Conservation (phyloP, 2,329 filamentous ascomycete genomes). For the Byssochlamys sp. region DNA sequence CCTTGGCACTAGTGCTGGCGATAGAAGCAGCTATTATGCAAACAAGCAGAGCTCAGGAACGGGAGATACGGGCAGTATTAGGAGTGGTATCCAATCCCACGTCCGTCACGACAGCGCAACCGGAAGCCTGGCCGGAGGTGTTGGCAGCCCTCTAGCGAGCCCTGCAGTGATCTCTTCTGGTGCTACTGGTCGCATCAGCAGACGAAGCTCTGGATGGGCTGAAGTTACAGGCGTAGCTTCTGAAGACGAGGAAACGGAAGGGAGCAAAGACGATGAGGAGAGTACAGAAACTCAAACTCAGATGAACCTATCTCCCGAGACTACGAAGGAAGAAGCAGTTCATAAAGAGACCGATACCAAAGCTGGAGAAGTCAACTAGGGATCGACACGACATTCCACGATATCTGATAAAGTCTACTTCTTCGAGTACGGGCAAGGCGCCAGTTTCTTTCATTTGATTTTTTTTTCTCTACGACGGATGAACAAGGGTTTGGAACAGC, state of each 20-base stretch:
- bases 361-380: neutral
- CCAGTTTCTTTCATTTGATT: neutral
- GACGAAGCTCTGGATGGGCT: constrained; percentile 37
- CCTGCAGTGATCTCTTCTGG: constrained; percentile 31
- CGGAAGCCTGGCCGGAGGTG: constrained; percentile 56
- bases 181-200: constrained; percentile 27
- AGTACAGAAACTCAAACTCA: constrained; percentile 1
- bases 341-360: neutral
- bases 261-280: constrained; percentile 27
- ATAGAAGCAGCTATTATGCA: constrained; percentile 73
- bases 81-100: constrained; percentile 69
- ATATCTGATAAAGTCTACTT: neutral
- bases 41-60: constrained; percentile 40
- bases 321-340: neutral
- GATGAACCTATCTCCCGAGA: neutral
- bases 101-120: constrained; percentile 71
- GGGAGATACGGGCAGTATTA: constrained; percentile 65
- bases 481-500: neutral
- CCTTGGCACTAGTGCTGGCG: constrained; percentile 50
- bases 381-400: neutral
- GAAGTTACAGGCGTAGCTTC: constrained; percentile 33
- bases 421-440: neutral
- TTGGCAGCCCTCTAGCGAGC: constrained; percentile 51
- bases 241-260: constrained; percentile 20
- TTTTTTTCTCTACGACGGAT: neutral